Percentiles rank a stretch among this genome's conserved stretches.
These are phyloP conservation scores for Mortierella claussenii DNA, from an alignment of 192 early-diverging fungal species.

Conservation along the genomic window DNA sequence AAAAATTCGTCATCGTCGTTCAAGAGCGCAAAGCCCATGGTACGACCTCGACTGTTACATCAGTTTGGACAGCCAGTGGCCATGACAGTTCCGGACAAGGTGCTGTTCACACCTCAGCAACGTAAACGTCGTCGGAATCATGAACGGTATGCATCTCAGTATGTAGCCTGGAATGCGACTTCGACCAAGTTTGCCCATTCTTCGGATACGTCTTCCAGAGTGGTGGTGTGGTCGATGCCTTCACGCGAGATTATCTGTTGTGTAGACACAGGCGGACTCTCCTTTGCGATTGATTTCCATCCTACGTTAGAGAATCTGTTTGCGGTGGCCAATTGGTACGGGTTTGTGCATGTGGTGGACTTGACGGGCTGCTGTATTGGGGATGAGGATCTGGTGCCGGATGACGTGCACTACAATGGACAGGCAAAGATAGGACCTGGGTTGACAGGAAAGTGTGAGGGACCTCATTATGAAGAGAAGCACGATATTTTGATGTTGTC, in stretches of 20 bases:
- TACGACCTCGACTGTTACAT: constrained; percentile 19
- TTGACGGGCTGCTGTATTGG: constrained; percentile 36
- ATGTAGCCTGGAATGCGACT: constrained; percentile 57
- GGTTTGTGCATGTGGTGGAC: constrained; percentile 64
- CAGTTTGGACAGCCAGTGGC: constrained; percentile 25
- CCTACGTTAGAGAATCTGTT: constrained; percentile 56
- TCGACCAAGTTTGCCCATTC: constrained; percentile 63
- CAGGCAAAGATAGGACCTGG: background rate
- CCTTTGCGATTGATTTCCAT: constrained; percentile 59
- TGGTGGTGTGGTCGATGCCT: constrained; percentile 58
- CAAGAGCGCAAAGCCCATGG: no score
- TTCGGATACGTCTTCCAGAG: constrained; percentile 52
- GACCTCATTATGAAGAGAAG: constrained; percentile 41
- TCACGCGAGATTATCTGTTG: constrained; percentile 49
- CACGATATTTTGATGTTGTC: constrained; percentile 66
- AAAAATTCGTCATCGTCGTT: no score
- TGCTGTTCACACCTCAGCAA: constrained; percentile 4
- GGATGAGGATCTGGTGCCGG: constrained; percentile 20
- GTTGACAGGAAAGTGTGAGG: constrained; percentile 6
- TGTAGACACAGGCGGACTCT: constrained; percentile 55
- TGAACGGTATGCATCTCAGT: constrained; percentile 53
- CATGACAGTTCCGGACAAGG: constrained; percentile 14
- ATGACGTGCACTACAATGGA: constrained; percentile 3
- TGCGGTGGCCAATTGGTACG: constrained; percentile 62
- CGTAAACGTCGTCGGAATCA: background rate